Percentiles rank a stretch among this genome's conserved stretches.
Conservation (phyloP, 331 rosid genomes). For the Pyrus hybrid region DNA sequence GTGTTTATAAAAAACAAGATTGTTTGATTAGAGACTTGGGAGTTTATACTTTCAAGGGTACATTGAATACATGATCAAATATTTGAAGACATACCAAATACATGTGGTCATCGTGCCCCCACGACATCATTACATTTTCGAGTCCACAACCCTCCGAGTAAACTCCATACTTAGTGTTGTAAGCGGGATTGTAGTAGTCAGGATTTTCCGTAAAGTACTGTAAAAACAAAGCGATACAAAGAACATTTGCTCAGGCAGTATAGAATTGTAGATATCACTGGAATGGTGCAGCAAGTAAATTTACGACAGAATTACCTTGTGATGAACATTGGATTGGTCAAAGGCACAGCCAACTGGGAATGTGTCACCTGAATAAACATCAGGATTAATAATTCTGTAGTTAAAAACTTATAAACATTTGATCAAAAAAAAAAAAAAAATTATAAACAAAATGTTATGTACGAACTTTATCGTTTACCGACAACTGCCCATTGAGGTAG, state of each 20-base stretch:
- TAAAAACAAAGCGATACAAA: neutral
- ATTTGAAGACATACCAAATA: constrained; percentile 34
- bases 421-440: too few relatives aligned
- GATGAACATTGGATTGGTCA: constrained; percentile 53
- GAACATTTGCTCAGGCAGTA: neutral
- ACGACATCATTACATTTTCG: constrained; percentile 56
- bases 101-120: constrained; percentile 78
- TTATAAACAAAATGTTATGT: too few relatives aligned
- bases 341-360: constrained; percentile 63
- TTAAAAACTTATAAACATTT: too few relatives aligned
- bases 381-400: neutral
- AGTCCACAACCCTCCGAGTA: constrained; percentile 56
- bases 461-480: constrained; percentile 20
- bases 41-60: neutral
- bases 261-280: neutral
- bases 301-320: constrained; percentile 35
- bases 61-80: constrained; percentile 40
- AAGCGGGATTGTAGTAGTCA: constrained; percentile 31
- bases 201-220: constrained; percentile 57
- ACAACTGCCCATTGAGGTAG: constrained; percentile 93
- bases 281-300: neutral
- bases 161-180: constrained; percentile 50
- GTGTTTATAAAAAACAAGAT: too few relatives aligned
- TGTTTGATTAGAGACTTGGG: neutral
- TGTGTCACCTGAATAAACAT: constrained; percentile 40